Evolutionary conservation across 345 rosid species (phyloP).

Genomic region (Lagerstroemia speciosa): DNA sequence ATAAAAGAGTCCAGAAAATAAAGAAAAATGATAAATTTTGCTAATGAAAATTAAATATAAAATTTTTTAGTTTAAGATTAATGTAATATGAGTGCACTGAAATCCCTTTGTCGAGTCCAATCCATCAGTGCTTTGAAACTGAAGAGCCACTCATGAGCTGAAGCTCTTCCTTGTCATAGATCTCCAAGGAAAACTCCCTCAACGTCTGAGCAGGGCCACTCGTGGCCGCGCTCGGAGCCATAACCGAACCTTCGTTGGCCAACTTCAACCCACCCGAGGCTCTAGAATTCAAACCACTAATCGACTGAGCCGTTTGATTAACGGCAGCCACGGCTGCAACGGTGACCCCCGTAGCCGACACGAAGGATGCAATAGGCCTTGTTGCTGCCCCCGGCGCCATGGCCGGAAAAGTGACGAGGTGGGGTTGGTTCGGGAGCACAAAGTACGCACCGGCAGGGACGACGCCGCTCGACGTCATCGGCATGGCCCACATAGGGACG

Average conservation of each 20-base stretch:
- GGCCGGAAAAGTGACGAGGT: slow-evolving; percentile 53
- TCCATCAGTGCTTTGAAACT: slow-evolving; percentile 13
- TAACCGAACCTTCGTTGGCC: slow-evolving; percentile 24
- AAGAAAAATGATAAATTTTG: no score
- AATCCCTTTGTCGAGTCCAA: no score
- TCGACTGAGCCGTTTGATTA: not conserved
- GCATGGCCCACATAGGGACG: slow-evolving; percentile 81
- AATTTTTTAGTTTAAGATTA: no score
- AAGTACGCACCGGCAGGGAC: slow-evolving; percentile 50
- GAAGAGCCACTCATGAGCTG: slow-evolving; percentile 54
- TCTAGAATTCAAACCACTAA: slow-evolving; percentile 7
- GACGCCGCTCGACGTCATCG: slow-evolving; percentile 54
- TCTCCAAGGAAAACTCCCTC: slow-evolving; percentile 67
- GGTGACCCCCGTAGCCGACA: not conserved
- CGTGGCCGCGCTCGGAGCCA: slow-evolving; percentile 49
- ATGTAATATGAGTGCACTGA: no score
- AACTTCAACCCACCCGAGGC: slow-evolving; percentile 26
- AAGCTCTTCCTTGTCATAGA: slow-evolving; percentile 61
- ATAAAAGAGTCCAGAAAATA: no score
- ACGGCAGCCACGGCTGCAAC: not conserved
- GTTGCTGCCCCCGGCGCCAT: slow-evolving; percentile 18
- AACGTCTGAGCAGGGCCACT: slow-evolving; percentile 38
- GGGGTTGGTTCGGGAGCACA: slow-evolving; percentile 55
- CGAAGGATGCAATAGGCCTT: not conserved
- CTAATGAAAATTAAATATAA: no score